Evolutionary conservation across 208 protist genomes (phyloP).

Genomic region (Trypanosoma cruzi): DNA sequence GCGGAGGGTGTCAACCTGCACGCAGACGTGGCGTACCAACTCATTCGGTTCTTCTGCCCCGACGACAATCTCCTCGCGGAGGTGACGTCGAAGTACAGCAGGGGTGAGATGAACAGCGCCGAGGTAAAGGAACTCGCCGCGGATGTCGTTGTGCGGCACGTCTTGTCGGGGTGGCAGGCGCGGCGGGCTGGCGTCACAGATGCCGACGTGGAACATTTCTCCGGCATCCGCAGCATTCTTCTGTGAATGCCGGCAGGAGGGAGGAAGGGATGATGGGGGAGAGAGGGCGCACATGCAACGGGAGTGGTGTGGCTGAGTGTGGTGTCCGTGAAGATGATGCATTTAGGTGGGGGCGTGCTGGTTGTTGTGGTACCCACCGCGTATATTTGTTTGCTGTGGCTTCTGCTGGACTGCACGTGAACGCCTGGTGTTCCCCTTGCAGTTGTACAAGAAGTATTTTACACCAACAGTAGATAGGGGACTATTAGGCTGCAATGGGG

Average conservation of each 20-base stretch:
- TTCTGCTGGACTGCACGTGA: neutral
- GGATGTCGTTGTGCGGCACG: constrained; percentile 61
- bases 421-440: no score
- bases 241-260: constrained; percentile 17
- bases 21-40: constrained; percentile 96
- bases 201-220: constrained; percentile 66
- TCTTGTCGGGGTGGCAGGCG: constrained; percentile 66
- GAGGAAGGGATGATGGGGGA: neutral
- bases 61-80: constrained; percentile 93
- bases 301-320: no score
- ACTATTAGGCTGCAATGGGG: neutral
- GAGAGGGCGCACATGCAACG: neutral
- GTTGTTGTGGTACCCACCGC: neutral
- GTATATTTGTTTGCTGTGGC: constrained; percentile 14
- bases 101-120: constrained; percentile 73
- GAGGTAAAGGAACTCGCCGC: constrained; percentile 82
- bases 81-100: constrained; percentile 68
- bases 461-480: neutral
- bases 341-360: neutral
- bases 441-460: neutral
- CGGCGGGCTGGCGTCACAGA: constrained; percentile 72
- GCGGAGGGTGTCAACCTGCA: constrained; percentile 92
- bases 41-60: constrained; percentile 96
- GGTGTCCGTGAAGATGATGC: neutral
- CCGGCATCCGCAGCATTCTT: constrained; percentile 75